phyloP scores from a whole-genome alignment of 768 basidiomycete species.

The Hygrocybe coccinea region DNA sequence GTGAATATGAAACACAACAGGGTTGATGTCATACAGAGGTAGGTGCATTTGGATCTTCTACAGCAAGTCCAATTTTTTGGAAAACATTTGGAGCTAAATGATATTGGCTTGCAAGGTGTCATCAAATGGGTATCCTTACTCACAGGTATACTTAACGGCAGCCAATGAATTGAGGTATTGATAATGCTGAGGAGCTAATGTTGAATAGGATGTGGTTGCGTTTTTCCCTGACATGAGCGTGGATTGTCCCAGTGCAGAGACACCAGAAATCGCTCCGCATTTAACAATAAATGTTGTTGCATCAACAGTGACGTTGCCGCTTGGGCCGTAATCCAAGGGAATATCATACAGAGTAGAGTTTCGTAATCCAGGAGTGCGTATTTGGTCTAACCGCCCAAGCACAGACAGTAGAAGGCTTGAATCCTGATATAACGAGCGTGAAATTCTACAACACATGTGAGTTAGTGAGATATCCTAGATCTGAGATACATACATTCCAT shows the following conservation, averaged over 20 bases:
- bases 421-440: not conserved
- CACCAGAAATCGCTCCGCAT: conserved; percentile 8
- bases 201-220: not conserved
- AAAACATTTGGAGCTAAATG: not conserved
- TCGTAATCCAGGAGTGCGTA: conserved; percentile 9
- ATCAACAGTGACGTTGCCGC: conserved; percentile 13
- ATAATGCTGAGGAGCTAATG: not conserved
- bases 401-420: not conserved
- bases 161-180: too few species aligned
- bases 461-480: not conserved
- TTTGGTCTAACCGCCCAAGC: not conserved
- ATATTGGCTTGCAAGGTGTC: not conserved
- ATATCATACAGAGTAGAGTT: conserved; percentile 19
- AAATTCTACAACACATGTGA: not conserved
- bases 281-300: conserved; percentile 14
- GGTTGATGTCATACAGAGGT: not conserved
- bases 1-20: not conserved
- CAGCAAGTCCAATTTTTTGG: not conserved
- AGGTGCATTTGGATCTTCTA: not conserved
- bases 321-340: not conserved
- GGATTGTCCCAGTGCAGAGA: not conserved
- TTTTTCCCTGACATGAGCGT: not conserved
- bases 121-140: too few species aligned
- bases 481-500: not conserved
- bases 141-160: too few species aligned